A percentile compares a stretch with the other conserved stretches of the same genome.
phyloP scores from a whole-genome alignment of 2,329 filamentous ascomycete genomes.

The Venturia nashicola region DNA sequence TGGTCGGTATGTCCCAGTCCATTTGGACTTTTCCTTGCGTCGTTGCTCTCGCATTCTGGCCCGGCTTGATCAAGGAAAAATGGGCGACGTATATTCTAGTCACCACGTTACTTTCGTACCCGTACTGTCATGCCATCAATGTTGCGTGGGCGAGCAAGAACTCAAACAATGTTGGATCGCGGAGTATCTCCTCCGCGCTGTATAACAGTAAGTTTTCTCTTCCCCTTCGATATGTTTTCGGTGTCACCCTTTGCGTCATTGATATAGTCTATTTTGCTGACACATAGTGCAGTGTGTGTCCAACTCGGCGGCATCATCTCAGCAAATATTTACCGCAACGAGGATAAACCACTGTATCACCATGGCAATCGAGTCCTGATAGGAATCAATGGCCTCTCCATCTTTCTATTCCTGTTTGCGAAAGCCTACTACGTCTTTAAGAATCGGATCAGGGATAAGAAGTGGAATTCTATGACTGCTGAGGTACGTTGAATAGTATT shows the following conservation, averaged over 20 bases:
- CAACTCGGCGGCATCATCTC: constrained; percentile 17
- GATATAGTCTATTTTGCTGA: neutral
- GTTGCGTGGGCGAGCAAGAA: constrained; percentile 30
- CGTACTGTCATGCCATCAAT: constrained; percentile 36
- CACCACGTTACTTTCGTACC: constrained; percentile 39
- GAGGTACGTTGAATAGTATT: constrained; percentile 12
- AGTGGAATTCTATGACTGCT: constrained; percentile 26
- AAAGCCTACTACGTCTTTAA: constrained; percentile 22
- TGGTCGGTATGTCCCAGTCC: constrained; percentile 37
- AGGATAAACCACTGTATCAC: constrained; percentile 16
- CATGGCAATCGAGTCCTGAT: constrained; percentile 19
- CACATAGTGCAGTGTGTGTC: constrained; percentile 14
- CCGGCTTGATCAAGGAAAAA: constrained; percentile 26
- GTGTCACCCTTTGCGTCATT: too few relatives aligned
- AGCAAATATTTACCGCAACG: constrained; percentile 18
- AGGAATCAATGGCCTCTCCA: constrained; percentile 18
- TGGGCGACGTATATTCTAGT: constrained; percentile 43
- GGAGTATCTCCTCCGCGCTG: constrained; percentile 14
- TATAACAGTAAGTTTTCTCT: constrained; percentile 15
- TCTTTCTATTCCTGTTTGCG: constrained; percentile 20
- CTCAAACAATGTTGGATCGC: constrained; percentile 13
- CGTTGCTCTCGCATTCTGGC: constrained; percentile 37
- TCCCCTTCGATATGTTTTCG: neutral
- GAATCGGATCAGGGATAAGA: constrained; percentile 20
- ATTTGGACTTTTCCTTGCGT: constrained; percentile 51